Conservation (phyloP, 805 yeast genomes). For the Lipomyces spencermartinsiae region DNA sequence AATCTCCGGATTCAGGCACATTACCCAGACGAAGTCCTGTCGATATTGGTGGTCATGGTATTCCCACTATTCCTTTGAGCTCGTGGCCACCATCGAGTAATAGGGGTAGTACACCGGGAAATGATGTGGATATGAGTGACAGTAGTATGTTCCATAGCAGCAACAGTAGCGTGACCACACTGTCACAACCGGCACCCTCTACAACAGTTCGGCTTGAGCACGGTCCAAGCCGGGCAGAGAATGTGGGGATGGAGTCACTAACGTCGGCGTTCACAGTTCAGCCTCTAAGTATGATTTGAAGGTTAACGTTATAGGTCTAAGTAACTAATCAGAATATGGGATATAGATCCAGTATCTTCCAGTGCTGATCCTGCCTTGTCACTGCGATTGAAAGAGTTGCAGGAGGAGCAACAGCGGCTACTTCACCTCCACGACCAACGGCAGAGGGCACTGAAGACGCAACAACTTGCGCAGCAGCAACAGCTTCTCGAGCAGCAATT, state of each 20-base stretch:
- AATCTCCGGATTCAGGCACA: background rate
- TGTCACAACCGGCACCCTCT: background rate
- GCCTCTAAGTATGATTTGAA: background rate
- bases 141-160: background rate
- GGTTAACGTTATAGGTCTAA: background rate
- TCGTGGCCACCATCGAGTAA: background rate
- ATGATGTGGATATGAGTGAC: background rate
- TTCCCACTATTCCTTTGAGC: background rate
- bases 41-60: background rate
- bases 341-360: background rate
- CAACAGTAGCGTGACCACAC: background rate
- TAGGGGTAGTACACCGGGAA: background rate
- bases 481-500: background rate
- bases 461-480: background rate
- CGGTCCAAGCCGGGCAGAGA: background rate
- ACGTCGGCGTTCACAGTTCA: background rate
- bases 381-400: background rate
- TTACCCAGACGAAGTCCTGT: background rate
- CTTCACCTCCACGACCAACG: background rate
- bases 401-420: background rate
- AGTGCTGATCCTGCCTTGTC: background rate
- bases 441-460: background rate
- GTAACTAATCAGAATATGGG: background rate
- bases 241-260: background rate
- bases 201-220: background rate